These are phyloP conservation scores for Gossypium australe DNA, from an alignment of 345 rosid genomes.

Conservation along the genomic window DNA sequence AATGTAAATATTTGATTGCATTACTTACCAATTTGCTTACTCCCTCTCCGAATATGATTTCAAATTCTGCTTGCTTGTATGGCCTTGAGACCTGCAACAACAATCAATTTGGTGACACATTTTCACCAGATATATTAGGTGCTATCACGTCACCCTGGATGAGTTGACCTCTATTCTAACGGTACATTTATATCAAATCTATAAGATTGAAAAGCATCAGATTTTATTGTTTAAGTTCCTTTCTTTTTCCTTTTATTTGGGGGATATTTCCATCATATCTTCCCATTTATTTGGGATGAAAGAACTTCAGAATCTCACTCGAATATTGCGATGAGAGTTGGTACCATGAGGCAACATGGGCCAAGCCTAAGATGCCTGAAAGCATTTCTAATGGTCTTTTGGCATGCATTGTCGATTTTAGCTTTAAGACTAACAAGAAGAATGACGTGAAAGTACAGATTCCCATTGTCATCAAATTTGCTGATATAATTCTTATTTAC, in stretches of 20 bases:
- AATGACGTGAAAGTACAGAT: neutral
- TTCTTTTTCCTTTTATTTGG: neutral
- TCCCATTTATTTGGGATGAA: neutral
- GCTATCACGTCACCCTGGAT: neutral
- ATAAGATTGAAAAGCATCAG: neutral
- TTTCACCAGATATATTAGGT: neutral
- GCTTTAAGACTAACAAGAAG: neutral
- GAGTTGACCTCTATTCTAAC: neutral
- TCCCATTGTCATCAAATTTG: constrained; percentile 7
- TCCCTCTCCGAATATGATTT: constrained; percentile 95
- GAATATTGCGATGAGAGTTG: neutral
- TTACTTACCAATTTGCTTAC: constrained; percentile 80
- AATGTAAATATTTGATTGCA: constrained; percentile 7
- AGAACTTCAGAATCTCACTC: neutral
- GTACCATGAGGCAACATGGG: neutral
- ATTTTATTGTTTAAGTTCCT: neutral
- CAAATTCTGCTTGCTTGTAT: constrained; percentile 94
- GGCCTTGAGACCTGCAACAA: constrained; percentile 79
- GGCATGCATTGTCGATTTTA: neutral
- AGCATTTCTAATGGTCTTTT: constrained; percentile 2
- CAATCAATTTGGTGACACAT: neutral
- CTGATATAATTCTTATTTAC: constrained; percentile 31
- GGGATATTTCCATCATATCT: neutral
- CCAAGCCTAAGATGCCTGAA: neutral
- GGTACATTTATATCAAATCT: neutral